Conservation (phyloP, 495 filamentous ascomycete species). For the Halenospora varia region DNA sequence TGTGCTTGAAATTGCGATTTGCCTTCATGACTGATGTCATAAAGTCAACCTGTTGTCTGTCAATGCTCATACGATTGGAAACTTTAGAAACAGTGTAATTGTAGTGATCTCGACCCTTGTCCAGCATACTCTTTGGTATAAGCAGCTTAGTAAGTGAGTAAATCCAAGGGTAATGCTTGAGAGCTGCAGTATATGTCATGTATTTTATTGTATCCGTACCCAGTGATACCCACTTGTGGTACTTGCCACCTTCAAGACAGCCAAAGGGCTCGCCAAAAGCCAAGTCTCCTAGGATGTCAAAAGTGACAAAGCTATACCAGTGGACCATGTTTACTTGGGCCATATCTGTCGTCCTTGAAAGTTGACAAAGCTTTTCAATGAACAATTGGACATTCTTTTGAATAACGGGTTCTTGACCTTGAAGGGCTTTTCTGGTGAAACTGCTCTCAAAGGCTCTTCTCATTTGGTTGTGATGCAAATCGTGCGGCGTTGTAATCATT, state of each 20-base stretch:
- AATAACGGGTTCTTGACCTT: slow-evolving; percentile 44
- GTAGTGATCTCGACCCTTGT: background rate
- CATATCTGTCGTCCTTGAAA: background rate
- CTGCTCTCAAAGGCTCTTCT: slow-evolving; percentile 47
- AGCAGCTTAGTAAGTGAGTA: background rate
- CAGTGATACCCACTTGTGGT: slow-evolving; percentile 40
- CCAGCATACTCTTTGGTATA: background rate
- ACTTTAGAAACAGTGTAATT: background rate
- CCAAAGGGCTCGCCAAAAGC: slow-evolving; percentile 34
- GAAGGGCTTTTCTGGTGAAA: slow-evolving; percentile 47
- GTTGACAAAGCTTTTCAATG: background rate
- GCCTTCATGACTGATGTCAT: background rate
- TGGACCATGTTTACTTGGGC: slow-evolving; percentile 28
- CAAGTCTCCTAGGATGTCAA: slow-evolving; percentile 46
- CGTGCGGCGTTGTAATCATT: background rate
- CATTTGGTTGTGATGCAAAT: slow-evolving; percentile 33
- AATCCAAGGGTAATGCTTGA: background rate
- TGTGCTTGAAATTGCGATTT: too few species aligned
- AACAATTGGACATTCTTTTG: slow-evolving; percentile 40
- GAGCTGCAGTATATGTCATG: background rate
- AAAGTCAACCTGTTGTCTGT: background rate
- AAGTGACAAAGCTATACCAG: slow-evolving; percentile 45
- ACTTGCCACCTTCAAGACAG: slow-evolving; percentile 39
- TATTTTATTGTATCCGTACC: slow-evolving; percentile 1
- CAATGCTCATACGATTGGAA: background rate